A percentile compares a stretch with the other conserved stretches of the same genome.
Evolutionary conservation across 768 basidiomycete species (phyloP).

Genomic region (Lyophyllum decastes): DNA sequence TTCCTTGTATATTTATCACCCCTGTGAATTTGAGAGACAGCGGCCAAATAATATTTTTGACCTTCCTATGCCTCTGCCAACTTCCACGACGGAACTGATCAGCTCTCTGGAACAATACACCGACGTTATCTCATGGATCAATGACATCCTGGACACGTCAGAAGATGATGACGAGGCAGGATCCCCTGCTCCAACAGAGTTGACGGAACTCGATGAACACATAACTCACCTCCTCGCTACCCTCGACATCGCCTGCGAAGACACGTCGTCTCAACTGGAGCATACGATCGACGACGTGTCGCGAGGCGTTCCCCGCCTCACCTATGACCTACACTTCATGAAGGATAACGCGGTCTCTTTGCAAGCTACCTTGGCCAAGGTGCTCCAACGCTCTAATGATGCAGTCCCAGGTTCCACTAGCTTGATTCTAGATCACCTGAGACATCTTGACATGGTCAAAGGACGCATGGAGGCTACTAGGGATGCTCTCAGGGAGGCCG

Average conservation of each 20-base stretch:
- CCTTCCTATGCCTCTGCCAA: conserved; percentile 24
- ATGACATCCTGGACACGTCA: conserved; percentile 51
- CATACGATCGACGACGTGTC: conserved; percentile 92
- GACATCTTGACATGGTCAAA: conserved; percentile 81
- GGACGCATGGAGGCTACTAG: conserved; percentile 84
- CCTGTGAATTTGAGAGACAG: not conserved
- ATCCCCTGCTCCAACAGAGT: conserved; percentile 31
- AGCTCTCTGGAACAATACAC: conserved; percentile 60
- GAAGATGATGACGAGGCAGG: conserved; percentile 30
- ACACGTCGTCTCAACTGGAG: conserved; percentile 86
- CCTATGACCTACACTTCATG: conserved; percentile 98
- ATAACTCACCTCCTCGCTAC: conserved; percentile 74
- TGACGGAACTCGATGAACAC: conserved; percentile 68
- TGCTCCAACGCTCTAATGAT: conserved; percentile 55
- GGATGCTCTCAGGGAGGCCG: conserved; percentile 90
- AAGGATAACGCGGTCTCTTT: conserved; percentile 85
- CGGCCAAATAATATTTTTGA: not conserved
- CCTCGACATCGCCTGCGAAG: conserved; percentile 86
- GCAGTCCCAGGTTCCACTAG: conserved; percentile 60
- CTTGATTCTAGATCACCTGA: conserved; percentile 73
- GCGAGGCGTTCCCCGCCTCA: conserved; percentile 84
- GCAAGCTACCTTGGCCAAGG: conserved; percentile 61
- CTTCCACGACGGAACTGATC: conserved; percentile 44
- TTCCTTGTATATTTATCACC: too few relatives aligned
- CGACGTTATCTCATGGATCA: conserved; percentile 72